Percentiles rank a stretch among this genome's conserved stretches.
These are phyloP conservation scores for Ganoderma meredithae DNA, from an alignment of 1,284 basidiomycete species.

Conservation along the genomic window DNA sequence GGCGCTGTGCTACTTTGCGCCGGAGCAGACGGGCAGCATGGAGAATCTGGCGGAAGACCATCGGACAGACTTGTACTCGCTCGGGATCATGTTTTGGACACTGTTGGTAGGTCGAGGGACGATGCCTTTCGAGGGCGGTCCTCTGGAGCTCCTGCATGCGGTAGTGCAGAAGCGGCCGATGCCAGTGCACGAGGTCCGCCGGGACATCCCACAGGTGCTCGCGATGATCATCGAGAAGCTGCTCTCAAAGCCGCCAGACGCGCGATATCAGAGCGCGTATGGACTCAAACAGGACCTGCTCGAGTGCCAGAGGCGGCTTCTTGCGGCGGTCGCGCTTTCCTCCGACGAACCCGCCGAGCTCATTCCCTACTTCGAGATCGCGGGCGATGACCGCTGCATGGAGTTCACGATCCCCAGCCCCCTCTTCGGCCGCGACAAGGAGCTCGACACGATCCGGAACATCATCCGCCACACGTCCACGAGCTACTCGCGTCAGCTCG, in stretches of 20 bases:
- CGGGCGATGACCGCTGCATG: conserved; percentile 65
- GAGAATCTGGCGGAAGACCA: conserved; percentile 75
- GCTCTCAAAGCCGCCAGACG: conserved; percentile 68
- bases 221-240: conserved; percentile 76
- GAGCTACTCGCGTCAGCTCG: conserved; percentile 64
- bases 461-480: conserved; percentile 70
- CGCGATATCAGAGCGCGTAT: conserved; percentile 72
- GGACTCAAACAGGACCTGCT: conserved; percentile 71
- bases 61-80: conserved; percentile 73
- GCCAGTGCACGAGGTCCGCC: conserved; percentile 76
- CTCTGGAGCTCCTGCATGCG: conserved; percentile 69
- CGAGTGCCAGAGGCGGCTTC: conserved; percentile 68
- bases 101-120: conserved; percentile 71
- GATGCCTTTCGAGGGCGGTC: conserved; percentile 76
- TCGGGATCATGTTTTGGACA: conserved; percentile 76
- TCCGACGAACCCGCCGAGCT: conserved; percentile 69
- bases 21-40: conserved; percentile 76
- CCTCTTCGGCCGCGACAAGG: conserved; percentile 74
- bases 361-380: conserved; percentile 72
- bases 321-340: conserved; percentile 61
- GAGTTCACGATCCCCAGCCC: conserved; percentile 74
- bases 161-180: conserved; percentile 75
- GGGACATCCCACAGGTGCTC: conserved; percentile 75
- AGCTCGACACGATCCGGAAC: conserved; percentile 68
- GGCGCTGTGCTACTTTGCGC: conserved; percentile 74